Evolutionary conservation across 2,329 filamentous ascomycete species (phyloP).

Genomic region (Blastomyces emzantsi): DNA sequence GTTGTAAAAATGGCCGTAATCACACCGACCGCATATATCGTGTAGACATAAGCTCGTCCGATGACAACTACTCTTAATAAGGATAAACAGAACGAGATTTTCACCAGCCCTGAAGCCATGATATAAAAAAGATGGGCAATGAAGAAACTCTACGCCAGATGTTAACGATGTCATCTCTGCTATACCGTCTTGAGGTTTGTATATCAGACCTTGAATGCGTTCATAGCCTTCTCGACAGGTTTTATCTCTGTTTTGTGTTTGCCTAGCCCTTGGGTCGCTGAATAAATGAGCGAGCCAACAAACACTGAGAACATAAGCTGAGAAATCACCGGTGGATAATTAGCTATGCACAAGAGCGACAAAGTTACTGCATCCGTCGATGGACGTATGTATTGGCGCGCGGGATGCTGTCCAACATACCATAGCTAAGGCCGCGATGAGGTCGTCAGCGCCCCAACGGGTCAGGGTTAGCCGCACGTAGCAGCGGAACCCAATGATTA

Average conservation of each 20-base stretch:
- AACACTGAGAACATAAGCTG: neutral
- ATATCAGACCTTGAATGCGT: neutral
- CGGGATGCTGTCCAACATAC: neutral
- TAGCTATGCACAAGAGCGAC: neutral
- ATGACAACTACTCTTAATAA: neutral
- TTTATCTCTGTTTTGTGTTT: neutral
- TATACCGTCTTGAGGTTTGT: neutral
- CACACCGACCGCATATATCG: neutral
- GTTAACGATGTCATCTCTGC: neutral
- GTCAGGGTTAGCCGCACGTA: conserved; percentile 3
- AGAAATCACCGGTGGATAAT: neutral
- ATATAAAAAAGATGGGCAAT: neutral
- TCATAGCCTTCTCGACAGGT: neutral
- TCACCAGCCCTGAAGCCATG: neutral
- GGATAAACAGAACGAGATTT: neutral
- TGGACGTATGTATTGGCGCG: neutral
- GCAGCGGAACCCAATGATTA: neutral
- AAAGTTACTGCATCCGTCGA: neutral
- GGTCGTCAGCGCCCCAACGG: neutral
- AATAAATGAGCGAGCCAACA: neutral
- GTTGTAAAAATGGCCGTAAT: neutral
- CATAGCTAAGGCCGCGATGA: neutral
- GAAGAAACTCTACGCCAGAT: neutral
- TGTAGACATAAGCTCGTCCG: neutral
- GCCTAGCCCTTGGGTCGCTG: neutral